phyloP scores from a whole-genome alignment of 2,329 filamentous ascomycete species.

The Amylocarpus encephaloides region DNA sequence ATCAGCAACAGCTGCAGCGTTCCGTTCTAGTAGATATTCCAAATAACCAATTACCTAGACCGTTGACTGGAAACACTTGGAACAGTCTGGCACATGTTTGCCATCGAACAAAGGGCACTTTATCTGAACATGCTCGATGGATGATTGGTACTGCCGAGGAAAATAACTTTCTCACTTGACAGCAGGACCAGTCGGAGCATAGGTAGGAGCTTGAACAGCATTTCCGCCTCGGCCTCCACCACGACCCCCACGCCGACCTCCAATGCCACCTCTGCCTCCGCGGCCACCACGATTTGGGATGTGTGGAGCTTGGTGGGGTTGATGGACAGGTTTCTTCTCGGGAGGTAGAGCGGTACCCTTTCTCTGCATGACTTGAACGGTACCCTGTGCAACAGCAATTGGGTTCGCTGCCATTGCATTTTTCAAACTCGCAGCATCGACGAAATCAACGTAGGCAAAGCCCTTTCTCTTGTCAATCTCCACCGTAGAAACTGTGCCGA shows the following conservation, averaged over 20 bases:
- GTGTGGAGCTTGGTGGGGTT: constrained; percentile 19
- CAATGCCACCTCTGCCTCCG: constrained; percentile 17
- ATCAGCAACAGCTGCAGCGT: too few species aligned
- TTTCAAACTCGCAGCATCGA: constrained; percentile 61
- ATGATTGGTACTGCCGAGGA: too few species aligned
- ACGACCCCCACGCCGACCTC: constrained; percentile 21
- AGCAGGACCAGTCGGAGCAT: constrained; percentile 25
- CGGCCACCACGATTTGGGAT: constrained; percentile 18
- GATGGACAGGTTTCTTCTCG: constrained; percentile 59
- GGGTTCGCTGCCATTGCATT: constrained; percentile 79
- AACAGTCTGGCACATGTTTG: too few species aligned
- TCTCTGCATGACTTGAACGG: constrained; percentile 79
- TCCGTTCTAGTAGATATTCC: too few species aligned
- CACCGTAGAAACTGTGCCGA: constrained; percentile 69
- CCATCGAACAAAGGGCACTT: too few species aligned
- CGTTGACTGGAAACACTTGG: too few species aligned
- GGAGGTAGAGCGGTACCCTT: constrained; percentile 77
- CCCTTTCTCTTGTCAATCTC: constrained; percentile 95
- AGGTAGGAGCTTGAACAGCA: constrained; percentile 13
- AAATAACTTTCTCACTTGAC: constrained; percentile 16
- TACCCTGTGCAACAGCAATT: constrained; percentile 74
- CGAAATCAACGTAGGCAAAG: constrained; percentile 89
- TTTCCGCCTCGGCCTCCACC: constrained; percentile 21
- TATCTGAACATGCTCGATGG: too few species aligned
- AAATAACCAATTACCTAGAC: too few species aligned